Base-by-base conservation (phyloP, 495 filamentous ascomycete species). In the Rostrohypoxylon terebratum region DNA sequence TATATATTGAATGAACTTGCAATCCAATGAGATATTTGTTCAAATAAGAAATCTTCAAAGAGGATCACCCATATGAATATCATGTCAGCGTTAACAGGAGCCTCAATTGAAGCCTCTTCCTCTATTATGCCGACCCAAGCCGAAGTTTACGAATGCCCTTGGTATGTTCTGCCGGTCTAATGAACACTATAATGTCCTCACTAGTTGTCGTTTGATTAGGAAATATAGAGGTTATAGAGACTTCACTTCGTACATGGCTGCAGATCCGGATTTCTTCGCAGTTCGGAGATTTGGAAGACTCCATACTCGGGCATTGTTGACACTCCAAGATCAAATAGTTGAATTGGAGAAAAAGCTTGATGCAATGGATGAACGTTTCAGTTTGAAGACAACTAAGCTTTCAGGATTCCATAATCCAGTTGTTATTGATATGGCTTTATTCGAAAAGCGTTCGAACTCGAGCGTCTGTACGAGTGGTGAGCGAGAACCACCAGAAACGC, bases 211-310 rank as follows among this genome's bases (percentile, higher is more conserved):
- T 45, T 13, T 6, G 18, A 45, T 18, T 18, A 45, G 42, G 42
- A 45, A 45, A 45, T 45, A 45, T 8, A 45, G 2, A 45, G 42
- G 42, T 2, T 45, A 45, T 45, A 45, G 16, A 45, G 42, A 45
- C 16, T 45, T 45, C 18, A 45, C 42, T 6, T 11, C 42, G 4
- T 45, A 18, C 16, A n/a, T 45, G 16, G 42, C 42, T 18, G n/a
- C 42, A 5, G 42, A 45, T 45, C n/a, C n/a, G 42, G 42, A 45
- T 13, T 45, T 45, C 7, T 45, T 45, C 7, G 42, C 42, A 18
- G 42, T 45, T 45, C 42, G 42, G 18, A 45, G 42, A 45, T 45
- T 45, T 45, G 42, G 42, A 45, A 18, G 42, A 45, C 42, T 45
- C 16, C 42, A 45, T 18, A 18, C 42, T 0, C 14, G 42, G 16